Conservation (phyloP, 768 basidiomycete genomes). For the Fomitopsis serialis region DNA sequence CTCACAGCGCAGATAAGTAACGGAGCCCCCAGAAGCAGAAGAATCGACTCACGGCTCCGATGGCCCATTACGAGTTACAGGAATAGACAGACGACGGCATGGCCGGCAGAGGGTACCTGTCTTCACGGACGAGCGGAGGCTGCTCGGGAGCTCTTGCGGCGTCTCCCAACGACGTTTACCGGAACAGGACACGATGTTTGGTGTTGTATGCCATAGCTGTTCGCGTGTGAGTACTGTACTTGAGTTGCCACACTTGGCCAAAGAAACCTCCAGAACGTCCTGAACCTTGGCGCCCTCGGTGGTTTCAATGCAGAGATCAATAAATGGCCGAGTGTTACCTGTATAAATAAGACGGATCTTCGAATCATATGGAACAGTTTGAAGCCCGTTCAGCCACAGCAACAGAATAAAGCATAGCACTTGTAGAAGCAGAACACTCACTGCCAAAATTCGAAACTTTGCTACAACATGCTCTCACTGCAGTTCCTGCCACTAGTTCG, state of each 20-base stretch:
- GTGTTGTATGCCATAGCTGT: neutral
- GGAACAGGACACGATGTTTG: neutral
- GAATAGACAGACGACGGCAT: neutral
- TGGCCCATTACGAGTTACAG: neutral
- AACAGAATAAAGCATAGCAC: no score
- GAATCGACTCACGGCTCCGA: no score
- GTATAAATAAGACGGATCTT: no score
- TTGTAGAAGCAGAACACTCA: neutral
- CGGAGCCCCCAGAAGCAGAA: no score
- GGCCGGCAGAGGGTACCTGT: neutral
- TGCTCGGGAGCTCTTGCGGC: neutral
- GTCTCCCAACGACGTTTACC: neutral
- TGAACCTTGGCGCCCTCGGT: no score
- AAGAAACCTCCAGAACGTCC: no score
- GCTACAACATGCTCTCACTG: constrained; percentile 8
- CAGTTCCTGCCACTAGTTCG: constrained; percentile 12
- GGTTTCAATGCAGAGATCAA: no score
- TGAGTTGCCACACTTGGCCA: neutral
- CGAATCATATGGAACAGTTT: no score
- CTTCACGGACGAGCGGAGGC: neutral
- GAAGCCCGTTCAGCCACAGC: no score
- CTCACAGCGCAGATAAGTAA: no score
- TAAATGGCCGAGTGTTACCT: no score
- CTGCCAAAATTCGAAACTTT: neutral
- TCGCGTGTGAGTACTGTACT: no score